Evolutionary conservation across 2,329 filamentous ascomycete species (phyloP).

Genomic region (Ophiosphaerella korrae): DNA sequence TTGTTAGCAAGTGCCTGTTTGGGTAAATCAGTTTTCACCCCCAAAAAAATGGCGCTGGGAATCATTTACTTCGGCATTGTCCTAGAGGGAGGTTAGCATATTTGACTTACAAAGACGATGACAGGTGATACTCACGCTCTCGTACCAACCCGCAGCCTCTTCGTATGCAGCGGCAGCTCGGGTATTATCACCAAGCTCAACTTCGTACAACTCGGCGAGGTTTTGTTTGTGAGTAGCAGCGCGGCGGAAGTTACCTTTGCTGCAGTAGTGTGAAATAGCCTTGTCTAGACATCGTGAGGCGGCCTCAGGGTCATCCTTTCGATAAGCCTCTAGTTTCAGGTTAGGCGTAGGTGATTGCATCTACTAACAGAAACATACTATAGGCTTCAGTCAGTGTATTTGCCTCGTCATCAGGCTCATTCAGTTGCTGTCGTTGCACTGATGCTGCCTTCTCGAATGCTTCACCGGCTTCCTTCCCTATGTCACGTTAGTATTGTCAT

Average conservation of each 20-base stretch:
- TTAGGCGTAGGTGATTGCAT: constrained; percentile 10
- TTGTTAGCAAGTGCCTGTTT: constrained; percentile 78
- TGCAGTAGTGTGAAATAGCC: constrained; percentile 84
- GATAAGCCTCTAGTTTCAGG: constrained; percentile 69
- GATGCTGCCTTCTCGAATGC: constrained; percentile 84
- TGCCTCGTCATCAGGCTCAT: constrained; percentile 90
- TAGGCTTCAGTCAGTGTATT: constrained; percentile 89
- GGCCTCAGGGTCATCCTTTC: constrained; percentile 80
- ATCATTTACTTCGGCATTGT: constrained; percentile 43
- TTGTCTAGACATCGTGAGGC: constrained; percentile 79
- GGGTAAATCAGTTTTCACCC: constrained; percentile 25
- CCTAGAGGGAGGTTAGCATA: constrained; percentile 32
- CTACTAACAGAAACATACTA: constrained; percentile 50
- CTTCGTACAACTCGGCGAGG: constrained; percentile 83
- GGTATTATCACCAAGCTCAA: constrained; percentile 77
- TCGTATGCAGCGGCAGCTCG: constrained; percentile 83
- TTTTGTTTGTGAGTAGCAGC: constrained; percentile 91
- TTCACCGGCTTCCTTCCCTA: constrained; percentile 83
- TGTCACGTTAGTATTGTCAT: constrained; percentile 8
- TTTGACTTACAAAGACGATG: not conserved
- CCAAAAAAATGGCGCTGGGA: constrained; percentile 12
- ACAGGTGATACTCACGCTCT: constrained; percentile 50
- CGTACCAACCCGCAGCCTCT: constrained; percentile 85
- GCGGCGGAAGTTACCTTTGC: constrained; percentile 87
- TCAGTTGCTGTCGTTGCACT: constrained; percentile 79